Evolutionary conservation across 495 filamentous ascomycete species (phyloP), one percentile per base, ranked within the genome.

Genomic region (Talaromyces proteolyticus): DNA sequence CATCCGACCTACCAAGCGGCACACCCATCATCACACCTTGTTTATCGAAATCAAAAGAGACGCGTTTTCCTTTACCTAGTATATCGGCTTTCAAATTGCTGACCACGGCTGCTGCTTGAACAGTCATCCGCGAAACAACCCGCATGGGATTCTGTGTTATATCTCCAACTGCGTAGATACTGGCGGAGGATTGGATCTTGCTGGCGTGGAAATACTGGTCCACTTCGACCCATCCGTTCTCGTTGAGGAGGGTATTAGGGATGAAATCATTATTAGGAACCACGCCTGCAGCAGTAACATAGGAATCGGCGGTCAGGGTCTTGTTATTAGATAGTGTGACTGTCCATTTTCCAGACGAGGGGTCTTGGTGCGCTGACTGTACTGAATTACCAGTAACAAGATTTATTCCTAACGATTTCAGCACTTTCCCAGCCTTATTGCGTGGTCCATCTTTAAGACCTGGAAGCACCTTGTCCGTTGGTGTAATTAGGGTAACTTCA

Each of bases 261-360:
- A 88, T 59, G 65, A 79, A 88, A 18, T 68, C 68, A 41, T 76
- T 79, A 67, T 88, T 88, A 38, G 84, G 79, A 0, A 70, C 39
- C 11, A 75, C 68, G 17, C 84, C 84, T 43, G 73, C 78, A 1
- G 82, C 81, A 2, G 84, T 74, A 45, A 88, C 73, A 63, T 84
- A 85, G 11, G 84, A 42, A 56, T 86, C 82, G 1, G 78, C 76
- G 0, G 52, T 44, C 17, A 78, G 43, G 4, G 57, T 64, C 29
- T 70, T 57, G 0, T 72, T 76, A 16, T 61, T 69, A 39, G 72
- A 53, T 26, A 79, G 57, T 1, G 59, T 63, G 48, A 82, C 56
- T 3, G 34, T 57, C 60, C 63, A 72, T 4, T 49, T 49, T 3
- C 56, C 53, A 17, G 24, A 23, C 34, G 16, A 16, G n/a, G 23